Evolutionary conservation across 1,139 yeast genomes (phyloP).

Genomic region (Protomyces lactucae-debilis): DNA sequence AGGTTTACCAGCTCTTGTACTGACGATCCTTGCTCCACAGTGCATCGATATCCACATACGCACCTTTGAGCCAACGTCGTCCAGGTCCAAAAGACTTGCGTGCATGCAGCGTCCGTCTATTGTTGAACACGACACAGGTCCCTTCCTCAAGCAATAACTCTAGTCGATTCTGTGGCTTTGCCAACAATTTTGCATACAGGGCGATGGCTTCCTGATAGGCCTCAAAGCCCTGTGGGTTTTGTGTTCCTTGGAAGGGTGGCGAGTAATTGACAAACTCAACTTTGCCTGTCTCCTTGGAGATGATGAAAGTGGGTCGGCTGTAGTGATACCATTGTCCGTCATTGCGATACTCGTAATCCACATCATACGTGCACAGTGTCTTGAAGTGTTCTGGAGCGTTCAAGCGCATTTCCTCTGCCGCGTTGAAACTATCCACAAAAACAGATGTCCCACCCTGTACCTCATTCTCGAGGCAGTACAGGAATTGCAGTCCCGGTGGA

Average conservation of each 20-base stretch:
- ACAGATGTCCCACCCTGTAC: constrained; percentile 66
- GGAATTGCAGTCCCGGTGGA: constrained; percentile 74
- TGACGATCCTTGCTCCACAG: constrained; percentile 37
- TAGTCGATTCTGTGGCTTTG: constrained; percentile 53
- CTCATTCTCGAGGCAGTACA: constrained; percentile 62
- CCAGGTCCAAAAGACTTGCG: constrained; percentile 59
- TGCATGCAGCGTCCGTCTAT: constrained; percentile 68
- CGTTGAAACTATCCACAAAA: constrained; percentile 70
- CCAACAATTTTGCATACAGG: constrained; percentile 57
- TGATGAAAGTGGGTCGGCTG: constrained; percentile 62
- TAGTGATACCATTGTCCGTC: constrained; percentile 61
- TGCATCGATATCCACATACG: constrained; percentile 70
- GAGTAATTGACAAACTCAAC: constrained; percentile 66
- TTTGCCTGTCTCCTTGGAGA: constrained; percentile 43
- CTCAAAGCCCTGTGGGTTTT: constrained; percentile 30
- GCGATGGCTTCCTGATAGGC: constrained; percentile 35
- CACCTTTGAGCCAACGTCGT: constrained; percentile 70
- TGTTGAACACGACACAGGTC: constrained; percentile 66
- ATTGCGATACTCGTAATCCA: constrained; percentile 66
- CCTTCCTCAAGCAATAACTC: constrained; percentile 57
- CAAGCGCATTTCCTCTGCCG: constrained; percentile 53
- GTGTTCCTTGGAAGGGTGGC: constrained; percentile 80
- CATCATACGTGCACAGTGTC: constrained; percentile 60
- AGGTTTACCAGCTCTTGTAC: neutral
- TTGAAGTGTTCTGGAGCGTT: constrained; percentile 59